Evolutionary conservation across 371 early-diverging fungal species (phyloP).

Genomic region (Apophysomyces trapeziformis): DNA sequence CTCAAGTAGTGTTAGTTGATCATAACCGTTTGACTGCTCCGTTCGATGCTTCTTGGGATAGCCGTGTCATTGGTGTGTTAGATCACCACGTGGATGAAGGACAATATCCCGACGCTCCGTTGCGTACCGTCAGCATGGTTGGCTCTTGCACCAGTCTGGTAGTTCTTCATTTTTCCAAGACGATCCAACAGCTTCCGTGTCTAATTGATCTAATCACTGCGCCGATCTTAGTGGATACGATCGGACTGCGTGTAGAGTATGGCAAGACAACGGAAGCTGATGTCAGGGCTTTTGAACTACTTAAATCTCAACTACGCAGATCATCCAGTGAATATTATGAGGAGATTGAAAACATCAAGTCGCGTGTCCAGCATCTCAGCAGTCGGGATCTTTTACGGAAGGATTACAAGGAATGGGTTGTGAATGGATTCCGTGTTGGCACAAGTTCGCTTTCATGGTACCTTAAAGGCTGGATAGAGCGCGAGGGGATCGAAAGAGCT

Average conservation of each 20-base stretch:
- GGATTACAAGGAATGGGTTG: slow-evolving; percentile 78
- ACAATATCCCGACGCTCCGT: slow-evolving; percentile 35
- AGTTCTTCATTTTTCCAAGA: slow-evolving; percentile 33
- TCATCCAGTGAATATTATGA: slow-evolving; percentile 37
- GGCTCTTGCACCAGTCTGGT: slow-evolving; percentile 74
- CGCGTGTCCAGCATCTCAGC: slow-evolving; percentile 53
- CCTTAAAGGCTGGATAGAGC: slow-evolving; percentile 56
- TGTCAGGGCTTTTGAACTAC: slow-evolving; percentile 37
- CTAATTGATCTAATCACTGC: slow-evolving; percentile 44
- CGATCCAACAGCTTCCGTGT: slow-evolving; percentile 2
- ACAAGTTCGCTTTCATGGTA: slow-evolving; percentile 68
- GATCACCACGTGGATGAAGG: slow-evolving; percentile 80
- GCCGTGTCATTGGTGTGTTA: slow-evolving; percentile 59
- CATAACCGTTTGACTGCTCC: slow-evolving; percentile 64
- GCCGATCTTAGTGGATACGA: slow-evolving; percentile 77
- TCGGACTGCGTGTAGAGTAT: slow-evolving; percentile 58
- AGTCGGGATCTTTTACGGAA: slow-evolving; percentile 67
- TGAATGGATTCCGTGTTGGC: slow-evolving; percentile 55
- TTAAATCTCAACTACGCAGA: neutral
- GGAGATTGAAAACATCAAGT: slow-evolving; percentile 60
- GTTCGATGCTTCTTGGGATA: slow-evolving; percentile 27
- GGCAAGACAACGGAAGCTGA: slow-evolving; percentile 64
- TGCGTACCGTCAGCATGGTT: slow-evolving; percentile 57
- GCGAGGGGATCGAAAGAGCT: slow-evolving; percentile 33
- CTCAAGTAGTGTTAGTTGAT: slow-evolving; percentile 56